A percentile compares a stretch with the other conserved stretches of the same genome.
Evolutionary conservation across 2,329 filamentous ascomycete genomes (phyloP).

Genomic region (Ceratocystis ficicola): DNA sequence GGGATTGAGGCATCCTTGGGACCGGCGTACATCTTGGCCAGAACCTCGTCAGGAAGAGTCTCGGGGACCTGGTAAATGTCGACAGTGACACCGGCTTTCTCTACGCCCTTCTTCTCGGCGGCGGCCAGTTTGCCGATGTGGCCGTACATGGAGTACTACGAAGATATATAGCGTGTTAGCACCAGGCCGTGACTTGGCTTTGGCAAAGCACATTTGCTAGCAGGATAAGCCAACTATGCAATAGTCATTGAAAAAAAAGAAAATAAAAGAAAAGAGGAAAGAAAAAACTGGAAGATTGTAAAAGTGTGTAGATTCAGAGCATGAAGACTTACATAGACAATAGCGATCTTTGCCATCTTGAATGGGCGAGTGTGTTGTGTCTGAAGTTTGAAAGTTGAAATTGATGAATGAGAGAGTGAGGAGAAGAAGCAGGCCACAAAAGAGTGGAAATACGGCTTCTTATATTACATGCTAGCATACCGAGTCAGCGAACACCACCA

Average conservation of each 20-base stretch:
- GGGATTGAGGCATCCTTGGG: slow-evolving; percentile 57
- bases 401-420: neutral
- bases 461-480: neutral
- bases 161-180: neutral
- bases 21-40: slow-evolving; percentile 83
- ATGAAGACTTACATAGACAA: slow-evolving; percentile 60
- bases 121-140: slow-evolving; percentile 75
- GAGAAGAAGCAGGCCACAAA: neutral
- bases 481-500: neutral
- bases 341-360: slow-evolving; percentile 77
- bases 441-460: neutral
- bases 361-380: neutral
- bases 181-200: neutral
- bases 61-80: slow-evolving; percentile 81
- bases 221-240: neutral
- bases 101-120: slow-evolving; percentile 81
- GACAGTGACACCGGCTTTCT: slow-evolving; percentile 69
- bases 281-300: neutral
- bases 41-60: slow-evolving; percentile 73
- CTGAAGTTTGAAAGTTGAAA: neutral
- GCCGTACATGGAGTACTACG: slow-evolving; percentile 88
- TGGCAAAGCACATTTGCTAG: neutral
- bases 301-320: slow-evolving; percentile 8
- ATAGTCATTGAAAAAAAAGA: neutral
- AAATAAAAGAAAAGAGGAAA: neutral